Conservation (phyloP, 352 stramenopile genomes). For the Phytophthora agathidicida region DNA sequence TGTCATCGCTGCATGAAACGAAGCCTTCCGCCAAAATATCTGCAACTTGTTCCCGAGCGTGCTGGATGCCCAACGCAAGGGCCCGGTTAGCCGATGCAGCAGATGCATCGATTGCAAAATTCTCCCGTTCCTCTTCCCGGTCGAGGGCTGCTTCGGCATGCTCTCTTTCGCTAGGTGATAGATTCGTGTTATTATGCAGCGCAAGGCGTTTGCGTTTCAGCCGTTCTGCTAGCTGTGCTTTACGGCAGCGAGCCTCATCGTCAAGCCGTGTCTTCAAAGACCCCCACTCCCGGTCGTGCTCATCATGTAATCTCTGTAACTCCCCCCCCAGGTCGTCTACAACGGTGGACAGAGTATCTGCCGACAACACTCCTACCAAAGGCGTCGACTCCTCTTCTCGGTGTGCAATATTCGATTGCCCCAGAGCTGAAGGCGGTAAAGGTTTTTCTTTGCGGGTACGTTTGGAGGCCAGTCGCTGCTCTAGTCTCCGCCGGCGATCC, state of each 20-base stretch:
- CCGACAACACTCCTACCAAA: conserved; percentile 1
- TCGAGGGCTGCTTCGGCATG: conserved; percentile 17
- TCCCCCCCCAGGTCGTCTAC: conserved; percentile 26
- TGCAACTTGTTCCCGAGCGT: conserved; percentile 4
- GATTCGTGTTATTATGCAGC: conserved; percentile 12
- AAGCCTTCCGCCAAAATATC: conserved; percentile 25
- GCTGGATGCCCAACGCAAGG: conserved; percentile 21
- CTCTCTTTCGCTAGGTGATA: conserved; percentile 14
- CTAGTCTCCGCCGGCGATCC: conserved; percentile 25
- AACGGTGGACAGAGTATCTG: conserved; percentile 5
- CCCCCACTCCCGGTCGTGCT: conserved; percentile 43
- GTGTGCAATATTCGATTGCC: too few species aligned
- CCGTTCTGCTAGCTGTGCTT: conserved; percentile 37
- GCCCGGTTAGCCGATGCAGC: conserved; percentile 8
- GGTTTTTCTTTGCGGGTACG: background rate
- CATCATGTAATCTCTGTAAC: conserved; percentile 37
- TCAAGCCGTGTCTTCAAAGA: conserved; percentile 32
- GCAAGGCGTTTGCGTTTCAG: conserved; percentile 39
- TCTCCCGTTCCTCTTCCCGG: conserved; percentile 25
- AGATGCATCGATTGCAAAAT: conserved; percentile 21
- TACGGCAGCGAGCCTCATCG: conserved; percentile 38
- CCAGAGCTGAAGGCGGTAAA: too few species aligned
- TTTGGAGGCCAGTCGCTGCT: conserved; percentile 30
- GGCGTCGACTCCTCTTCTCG: too few species aligned
- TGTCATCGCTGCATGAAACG: conserved; percentile 7